phyloP scores from a whole-genome alignment of 139 green algal genomes.

The Asterochloris erici region DNA sequence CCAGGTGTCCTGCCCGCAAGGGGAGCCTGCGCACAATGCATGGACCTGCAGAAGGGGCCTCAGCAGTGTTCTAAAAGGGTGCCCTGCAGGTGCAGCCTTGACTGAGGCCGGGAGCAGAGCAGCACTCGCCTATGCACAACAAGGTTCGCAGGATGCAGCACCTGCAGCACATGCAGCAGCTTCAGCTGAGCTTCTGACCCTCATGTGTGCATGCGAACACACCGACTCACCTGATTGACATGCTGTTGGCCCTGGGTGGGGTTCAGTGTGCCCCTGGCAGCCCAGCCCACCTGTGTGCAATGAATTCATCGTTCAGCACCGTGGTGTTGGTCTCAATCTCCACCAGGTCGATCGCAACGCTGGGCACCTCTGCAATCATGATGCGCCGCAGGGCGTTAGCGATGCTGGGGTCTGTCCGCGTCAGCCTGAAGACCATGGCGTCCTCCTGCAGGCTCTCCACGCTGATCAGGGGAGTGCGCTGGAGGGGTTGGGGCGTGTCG shows the following conservation, averaged over 20 bases:
- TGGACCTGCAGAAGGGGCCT: too few species aligned
- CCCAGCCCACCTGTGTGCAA: slow-evolving; percentile 67
- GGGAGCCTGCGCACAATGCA: too few species aligned
- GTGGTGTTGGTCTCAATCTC: slow-evolving; percentile 97
- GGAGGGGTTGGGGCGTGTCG: neutral
- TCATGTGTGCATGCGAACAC: neutral
- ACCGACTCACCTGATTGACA: neutral
- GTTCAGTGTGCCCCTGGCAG: neutral
- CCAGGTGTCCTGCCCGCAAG: too few species aligned
- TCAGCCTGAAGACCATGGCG: slow-evolving; percentile 84
- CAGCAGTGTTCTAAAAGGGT: too few species aligned
- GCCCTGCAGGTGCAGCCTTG: too few species aligned
- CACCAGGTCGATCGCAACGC: slow-evolving; percentile 97
- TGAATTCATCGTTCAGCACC: slow-evolving; percentile 97
- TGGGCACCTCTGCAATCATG: slow-evolving; percentile 94
- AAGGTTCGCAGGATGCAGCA: neutral
- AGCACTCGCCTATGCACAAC: too few species aligned
- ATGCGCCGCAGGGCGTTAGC: slow-evolving; percentile 93
- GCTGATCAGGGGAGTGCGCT: slow-evolving; percentile 5
- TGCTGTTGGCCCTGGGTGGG: neutral
- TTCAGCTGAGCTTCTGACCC: slow-evolving; percentile 19
- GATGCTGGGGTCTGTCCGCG: slow-evolving; percentile 75
- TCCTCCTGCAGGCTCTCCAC: neutral
- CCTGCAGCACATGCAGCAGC: neutral
- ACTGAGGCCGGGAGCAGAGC: too few species aligned